These are phyloP conservation scores for Sinapis alba DNA, from an alignment of 441 rosid species.

Conservation along the genomic window DNA sequence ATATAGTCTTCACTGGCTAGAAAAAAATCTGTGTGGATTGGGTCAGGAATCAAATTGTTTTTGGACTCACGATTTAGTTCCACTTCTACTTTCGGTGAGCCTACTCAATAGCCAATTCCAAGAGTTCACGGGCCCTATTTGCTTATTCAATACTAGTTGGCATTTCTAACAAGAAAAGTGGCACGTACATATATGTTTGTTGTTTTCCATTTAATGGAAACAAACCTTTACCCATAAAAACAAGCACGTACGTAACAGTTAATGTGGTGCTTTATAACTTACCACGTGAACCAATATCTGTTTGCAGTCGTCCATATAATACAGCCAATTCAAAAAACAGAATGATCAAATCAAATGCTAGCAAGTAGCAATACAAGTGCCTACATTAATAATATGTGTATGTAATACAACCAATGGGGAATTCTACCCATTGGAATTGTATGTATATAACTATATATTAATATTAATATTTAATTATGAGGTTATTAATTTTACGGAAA, in stretches of 20 bases:
- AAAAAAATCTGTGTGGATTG: neutral
- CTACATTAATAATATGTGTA: no score
- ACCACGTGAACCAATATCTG: constrained; percentile 4
- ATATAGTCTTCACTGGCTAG: neutral
- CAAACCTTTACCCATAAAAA: constrained; percentile 10
- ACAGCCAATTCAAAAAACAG: neutral
- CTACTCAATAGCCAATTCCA: neutral
- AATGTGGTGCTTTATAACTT: neutral
- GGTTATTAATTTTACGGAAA: no score
- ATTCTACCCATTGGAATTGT: no score
- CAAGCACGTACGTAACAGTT: constrained; percentile 5
- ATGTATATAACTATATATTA: no score
- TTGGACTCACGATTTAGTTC: neutral
- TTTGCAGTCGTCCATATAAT: neutral
- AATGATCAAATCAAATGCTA: neutral
- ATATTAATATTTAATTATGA: no score
- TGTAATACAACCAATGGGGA: no score
- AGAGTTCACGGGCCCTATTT: neutral
- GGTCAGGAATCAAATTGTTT: neutral
- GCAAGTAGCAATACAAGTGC: no score
- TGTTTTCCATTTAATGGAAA: neutral
- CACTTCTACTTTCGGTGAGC: neutral
- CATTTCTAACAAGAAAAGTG: constrained; percentile 5
- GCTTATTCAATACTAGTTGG: neutral
- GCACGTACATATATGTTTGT: neutral